phyloP scores from a whole-genome alignment of 768 basidiomycete genomes.

The Exidia glandulosa region DNA sequence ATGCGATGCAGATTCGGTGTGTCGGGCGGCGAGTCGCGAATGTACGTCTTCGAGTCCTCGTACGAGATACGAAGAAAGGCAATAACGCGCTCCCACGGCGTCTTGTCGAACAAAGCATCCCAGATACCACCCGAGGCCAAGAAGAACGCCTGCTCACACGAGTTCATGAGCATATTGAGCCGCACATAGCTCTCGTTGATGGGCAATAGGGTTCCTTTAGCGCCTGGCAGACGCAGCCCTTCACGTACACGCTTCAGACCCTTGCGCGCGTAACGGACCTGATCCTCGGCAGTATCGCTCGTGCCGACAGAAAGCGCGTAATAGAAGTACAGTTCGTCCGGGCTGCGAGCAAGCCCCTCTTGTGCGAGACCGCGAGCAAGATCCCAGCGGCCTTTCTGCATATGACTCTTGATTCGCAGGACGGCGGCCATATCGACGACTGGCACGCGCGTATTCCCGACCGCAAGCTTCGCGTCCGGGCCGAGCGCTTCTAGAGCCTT shows the following conservation, averaged over 20 bases:
- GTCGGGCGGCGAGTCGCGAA: slow-evolving; percentile 49
- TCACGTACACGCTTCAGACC: slow-evolving; percentile 35
- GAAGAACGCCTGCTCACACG: slow-evolving; percentile 48
- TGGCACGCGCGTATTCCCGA: slow-evolving; percentile 28
- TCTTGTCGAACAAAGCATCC: slow-evolving; percentile 8
- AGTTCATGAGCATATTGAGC: slow-evolving; percentile 47
- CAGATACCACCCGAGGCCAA: slow-evolving; percentile 29
- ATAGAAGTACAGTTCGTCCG: slow-evolving; percentile 51
- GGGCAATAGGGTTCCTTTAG: slow-evolving; percentile 36
- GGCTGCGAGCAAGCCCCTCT: slow-evolving; percentile 40
- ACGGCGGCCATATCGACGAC: slow-evolving; percentile 47
- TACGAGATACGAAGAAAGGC: slow-evolving; percentile 49
- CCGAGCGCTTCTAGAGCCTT: slow-evolving; percentile 26
- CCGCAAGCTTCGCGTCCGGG: background rate
- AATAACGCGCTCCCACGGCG: slow-evolving; percentile 47
- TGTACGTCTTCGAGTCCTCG: slow-evolving; percentile 48
- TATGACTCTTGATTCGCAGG: slow-evolving; percentile 48
- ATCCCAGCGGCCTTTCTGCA: slow-evolving; percentile 44
- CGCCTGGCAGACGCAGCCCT: slow-evolving; percentile 58
- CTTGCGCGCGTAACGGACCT: slow-evolving; percentile 53
- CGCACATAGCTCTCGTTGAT: slow-evolving; percentile 42
- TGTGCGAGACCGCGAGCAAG: slow-evolving; percentile 24
- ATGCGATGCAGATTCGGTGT: slow-evolving; percentile 49
- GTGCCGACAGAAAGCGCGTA: slow-evolving; percentile 45
- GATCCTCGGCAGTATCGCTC: slow-evolving; percentile 39